Percentiles rank a stretch among this genome's conserved stretches.
These are phyloP conservation scores for Ophiostoma novo-ulmi DNA, from an alignment of 2,329 filamentous ascomycete species.

Conservation along the genomic window DNA sequence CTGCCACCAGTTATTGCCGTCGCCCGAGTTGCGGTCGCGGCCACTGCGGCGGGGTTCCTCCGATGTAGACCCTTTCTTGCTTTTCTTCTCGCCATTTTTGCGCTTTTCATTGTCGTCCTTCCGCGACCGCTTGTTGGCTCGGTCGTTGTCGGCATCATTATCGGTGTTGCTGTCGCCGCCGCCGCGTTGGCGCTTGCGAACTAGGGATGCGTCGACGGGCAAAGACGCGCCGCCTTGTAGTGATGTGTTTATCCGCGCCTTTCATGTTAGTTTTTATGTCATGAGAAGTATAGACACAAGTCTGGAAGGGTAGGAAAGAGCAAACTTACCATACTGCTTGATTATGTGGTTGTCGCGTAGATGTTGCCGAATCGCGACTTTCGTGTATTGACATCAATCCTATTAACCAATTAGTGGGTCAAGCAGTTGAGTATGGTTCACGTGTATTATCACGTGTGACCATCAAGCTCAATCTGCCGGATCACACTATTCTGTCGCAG, in stretches of 20 bases:
- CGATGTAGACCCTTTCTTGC: background rate
- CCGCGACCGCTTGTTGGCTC: slow-evolving; percentile 19
- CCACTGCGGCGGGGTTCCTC: slow-evolving; percentile 24
- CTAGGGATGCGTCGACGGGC: slow-evolving; percentile 11
- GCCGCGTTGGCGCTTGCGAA: background rate
- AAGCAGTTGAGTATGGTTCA: background rate
- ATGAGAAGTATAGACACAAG: background rate
- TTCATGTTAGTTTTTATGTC: background rate
- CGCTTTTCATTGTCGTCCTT: background rate
- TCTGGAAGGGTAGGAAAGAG: background rate
- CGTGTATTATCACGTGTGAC: background rate
- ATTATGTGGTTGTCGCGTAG: slow-evolving; percentile 2
- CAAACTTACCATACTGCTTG: slow-evolving; percentile 1
- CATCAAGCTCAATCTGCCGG: background rate
- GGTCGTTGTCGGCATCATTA: background rate
- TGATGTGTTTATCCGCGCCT: slow-evolving; percentile 24
- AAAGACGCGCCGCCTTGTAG: slow-evolving; percentile 12
- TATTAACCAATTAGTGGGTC: background rate
- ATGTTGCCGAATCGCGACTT: slow-evolving; percentile 7
- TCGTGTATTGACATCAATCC: background rate
- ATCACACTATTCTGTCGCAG: too few relatives aligned
- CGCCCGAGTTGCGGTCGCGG: slow-evolving; percentile 26
- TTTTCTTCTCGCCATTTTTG: background rate
- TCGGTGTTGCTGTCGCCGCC: slow-evolving; percentile 12
- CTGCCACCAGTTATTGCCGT: slow-evolving; percentile 20